Base-by-base conservation (phyloP, 805 yeast species). In the Hemisphaericaspora nanyangensis region DNA sequence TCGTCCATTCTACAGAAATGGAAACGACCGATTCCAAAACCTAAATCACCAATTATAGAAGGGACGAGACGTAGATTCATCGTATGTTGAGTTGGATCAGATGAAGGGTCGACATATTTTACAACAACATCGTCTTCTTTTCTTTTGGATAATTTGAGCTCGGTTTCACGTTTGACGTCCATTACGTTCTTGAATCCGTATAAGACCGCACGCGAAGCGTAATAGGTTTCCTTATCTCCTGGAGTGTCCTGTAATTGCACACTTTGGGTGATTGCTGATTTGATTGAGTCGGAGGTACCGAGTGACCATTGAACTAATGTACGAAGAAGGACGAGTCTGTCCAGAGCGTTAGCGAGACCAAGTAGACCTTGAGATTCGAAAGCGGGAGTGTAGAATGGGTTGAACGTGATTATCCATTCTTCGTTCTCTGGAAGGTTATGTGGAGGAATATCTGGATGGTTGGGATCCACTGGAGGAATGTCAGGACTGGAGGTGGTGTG, bases 21-120 rank as follows among this genome's bases (percentile, higher is more conserved):
- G 37, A 69, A 68, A 29, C 74, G 46, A 13, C 74, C 74, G 4
- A 66, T 47, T 30, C 56, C 48, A 37, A 63, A 64, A 1, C 74
- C 74, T 28, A 56, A 44, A 46, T 69, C 74, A 5, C 72, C 72
- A 3, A 57, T 57, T 12, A 66, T 46, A 41, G 55, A 49, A 37
- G 68, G 71, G 29, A 61, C 55, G 7, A 68, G 34, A 29, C 74
- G 47, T 31, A 65, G 43, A 11, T 59, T 44, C 46, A 66, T 46
- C 8, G 59, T 51, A 45, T 67, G 71, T 5, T 40, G 43, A 18
- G 56, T 42, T 1, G 74, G 73, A 42, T 65, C 54, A 2, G 70
- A 58, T 0, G 62, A 52, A 5, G 73, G 72, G 34, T 68, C 72
- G 10, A 65, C 54, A 43, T 64, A 68, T 46, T 47, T 53, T 25